Conservation (phyloP, 2,329 filamentous ascomycete genomes). For the Pseudopyrenochaeta lycopersici region DNA sequence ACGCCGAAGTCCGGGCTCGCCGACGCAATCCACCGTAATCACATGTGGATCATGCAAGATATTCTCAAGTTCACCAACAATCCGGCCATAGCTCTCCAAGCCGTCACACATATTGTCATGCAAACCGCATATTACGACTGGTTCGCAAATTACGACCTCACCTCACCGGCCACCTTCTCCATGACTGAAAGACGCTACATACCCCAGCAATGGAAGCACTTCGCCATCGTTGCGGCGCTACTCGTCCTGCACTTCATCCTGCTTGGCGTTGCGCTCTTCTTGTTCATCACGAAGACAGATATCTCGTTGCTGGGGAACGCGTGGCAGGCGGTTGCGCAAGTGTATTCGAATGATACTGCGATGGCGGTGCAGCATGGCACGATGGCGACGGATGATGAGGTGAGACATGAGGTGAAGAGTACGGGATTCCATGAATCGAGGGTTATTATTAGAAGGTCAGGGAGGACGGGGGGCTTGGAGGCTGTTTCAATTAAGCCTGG, state of each 20-base stretch:
- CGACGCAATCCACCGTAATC: slow-evolving; percentile 5
- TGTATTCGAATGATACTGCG: slow-evolving; percentile 1
- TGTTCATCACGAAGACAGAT: neutral
- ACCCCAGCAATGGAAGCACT: neutral
- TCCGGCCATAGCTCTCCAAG: slow-evolving; percentile 4
- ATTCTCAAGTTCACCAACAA: slow-evolving; percentile 2
- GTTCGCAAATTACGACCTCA: slow-evolving; percentile 3
- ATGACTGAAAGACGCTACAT: neutral
- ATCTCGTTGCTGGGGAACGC: slow-evolving; percentile 4
- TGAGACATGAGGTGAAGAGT: neutral
- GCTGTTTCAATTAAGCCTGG: neutral
- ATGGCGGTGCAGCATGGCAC: neutral
- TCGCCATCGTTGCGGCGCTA: neutral
- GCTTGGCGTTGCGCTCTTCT: neutral
- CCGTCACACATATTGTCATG: slow-evolving; percentile 1
- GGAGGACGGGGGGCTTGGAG: neutral
- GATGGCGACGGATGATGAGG: slow-evolving; percentile 1
- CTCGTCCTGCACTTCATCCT: slow-evolving; percentile 1
- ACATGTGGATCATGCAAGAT: slow-evolving; percentile 8
- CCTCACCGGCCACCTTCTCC: neutral
- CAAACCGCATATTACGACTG: slow-evolving; percentile 10
- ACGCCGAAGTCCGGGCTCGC: neutral
- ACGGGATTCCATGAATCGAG: neutral
- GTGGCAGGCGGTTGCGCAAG: slow-evolving; percentile 9
- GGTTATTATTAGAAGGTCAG: neutral